Percentiles rank a stretch among this genome's conserved stretches.
Conservation (phyloP, 2,329 filamentous ascomycete genomes). For the Pestalotiopsis sp. region DNA sequence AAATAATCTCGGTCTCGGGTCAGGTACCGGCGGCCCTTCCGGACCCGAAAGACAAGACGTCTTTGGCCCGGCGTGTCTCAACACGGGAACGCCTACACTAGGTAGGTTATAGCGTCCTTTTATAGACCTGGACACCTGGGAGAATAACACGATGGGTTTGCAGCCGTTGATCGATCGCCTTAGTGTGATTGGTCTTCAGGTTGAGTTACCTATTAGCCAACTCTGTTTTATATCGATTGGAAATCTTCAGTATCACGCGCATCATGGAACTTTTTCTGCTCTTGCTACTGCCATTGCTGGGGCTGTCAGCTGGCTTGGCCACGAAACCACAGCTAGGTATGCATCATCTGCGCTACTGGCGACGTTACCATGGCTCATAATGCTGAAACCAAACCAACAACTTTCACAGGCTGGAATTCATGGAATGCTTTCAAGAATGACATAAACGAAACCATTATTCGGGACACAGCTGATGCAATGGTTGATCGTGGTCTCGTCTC, state of each 20-base stretch:
- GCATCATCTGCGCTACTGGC: not conserved
- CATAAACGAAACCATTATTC: constrained; percentile 21
- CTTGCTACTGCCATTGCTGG: too few species aligned
- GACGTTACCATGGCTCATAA: too few species aligned
- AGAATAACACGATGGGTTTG: too few species aligned
- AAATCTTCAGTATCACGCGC: not conserved
- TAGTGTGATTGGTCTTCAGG: too few species aligned
- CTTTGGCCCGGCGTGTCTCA: not conserved
- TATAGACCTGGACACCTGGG: not conserved
- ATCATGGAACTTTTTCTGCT: not conserved
- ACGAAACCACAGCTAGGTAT: constrained; percentile 4
- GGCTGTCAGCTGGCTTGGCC: constrained; percentile 1
- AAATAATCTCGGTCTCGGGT: not conserved
- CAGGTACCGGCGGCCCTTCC: not conserved
- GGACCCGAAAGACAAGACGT: not conserved
- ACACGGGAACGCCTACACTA: not conserved
- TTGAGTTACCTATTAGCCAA: too few species aligned
- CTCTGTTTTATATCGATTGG: not conserved
- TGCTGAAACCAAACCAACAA: too few species aligned
- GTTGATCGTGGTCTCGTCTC: constrained; percentile 16
- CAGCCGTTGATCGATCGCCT: too few species aligned
- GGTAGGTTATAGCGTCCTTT: not conserved
- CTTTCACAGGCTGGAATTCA: constrained; percentile 19
- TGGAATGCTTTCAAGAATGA: constrained; percentile 24
- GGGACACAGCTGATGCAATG: constrained; percentile 17